phyloP scores from a whole-genome alignment of 768 basidiomycete genomes.

The Hypholoma fasciculare region DNA sequence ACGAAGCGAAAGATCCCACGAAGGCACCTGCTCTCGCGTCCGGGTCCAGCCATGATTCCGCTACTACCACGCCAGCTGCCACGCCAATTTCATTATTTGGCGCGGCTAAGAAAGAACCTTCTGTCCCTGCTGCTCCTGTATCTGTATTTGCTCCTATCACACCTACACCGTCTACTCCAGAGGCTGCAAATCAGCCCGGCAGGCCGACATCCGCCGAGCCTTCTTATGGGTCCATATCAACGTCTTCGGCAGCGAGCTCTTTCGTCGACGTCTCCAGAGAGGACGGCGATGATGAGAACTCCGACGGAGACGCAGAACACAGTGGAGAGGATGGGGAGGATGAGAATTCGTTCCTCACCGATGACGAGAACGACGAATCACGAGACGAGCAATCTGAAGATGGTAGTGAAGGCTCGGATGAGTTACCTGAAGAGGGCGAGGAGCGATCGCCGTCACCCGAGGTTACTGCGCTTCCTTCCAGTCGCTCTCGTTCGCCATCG shows the following conservation, averaged over 20 bases:
- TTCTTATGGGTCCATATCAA: constrained; percentile 13
- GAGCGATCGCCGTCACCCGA: constrained; percentile 27
- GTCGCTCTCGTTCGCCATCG: constrained; percentile 52
- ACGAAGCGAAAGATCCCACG: constrained; percentile 15
- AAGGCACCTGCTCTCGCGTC: not conserved
- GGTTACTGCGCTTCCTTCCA: constrained; percentile 35
- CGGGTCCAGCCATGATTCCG: too few species aligned
- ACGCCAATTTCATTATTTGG: too few species aligned
- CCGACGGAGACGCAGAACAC: constrained; percentile 10
- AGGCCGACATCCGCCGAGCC: constrained; percentile 3
- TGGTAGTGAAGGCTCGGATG: constrained; percentile 20
- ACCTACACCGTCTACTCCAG: not conserved
- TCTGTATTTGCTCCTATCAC: constrained; percentile 3
- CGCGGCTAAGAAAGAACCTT: too few species aligned
- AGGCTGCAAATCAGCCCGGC: constrained; percentile 2
- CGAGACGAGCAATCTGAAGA: constrained; percentile 33
- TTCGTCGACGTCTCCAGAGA: constrained; percentile 23
- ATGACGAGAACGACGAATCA: constrained; percentile 23
- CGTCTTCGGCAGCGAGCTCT: constrained; percentile 22
- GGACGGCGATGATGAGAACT: not conserved
- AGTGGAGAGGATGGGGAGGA: constrained; percentile 9
- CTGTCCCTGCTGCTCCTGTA: not conserved
- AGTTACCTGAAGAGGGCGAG: constrained; percentile 23
- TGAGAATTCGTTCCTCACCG: constrained; percentile 30
- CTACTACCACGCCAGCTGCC: too few species aligned